Evolutionary conservation across 331 rosid species (phyloP).

Genomic region (Arachis monticola): DNA sequence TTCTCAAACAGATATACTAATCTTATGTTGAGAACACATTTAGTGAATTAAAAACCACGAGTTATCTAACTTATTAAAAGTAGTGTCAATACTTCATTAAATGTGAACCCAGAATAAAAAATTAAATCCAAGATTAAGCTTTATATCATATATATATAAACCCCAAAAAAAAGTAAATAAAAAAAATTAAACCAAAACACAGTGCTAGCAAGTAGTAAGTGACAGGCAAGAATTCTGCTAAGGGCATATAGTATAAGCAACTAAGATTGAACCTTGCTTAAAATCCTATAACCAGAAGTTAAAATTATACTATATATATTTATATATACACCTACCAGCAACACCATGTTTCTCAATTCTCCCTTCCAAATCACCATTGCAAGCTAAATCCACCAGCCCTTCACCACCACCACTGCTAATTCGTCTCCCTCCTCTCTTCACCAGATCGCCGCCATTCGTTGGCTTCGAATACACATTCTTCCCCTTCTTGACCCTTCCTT

Average conservation of each 20-base stretch:
- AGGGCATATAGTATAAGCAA: background rate
- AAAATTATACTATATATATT: too few relatives aligned
- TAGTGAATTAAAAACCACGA: background rate
- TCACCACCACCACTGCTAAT: constrained; percentile 24
- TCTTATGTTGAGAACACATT: background rate
- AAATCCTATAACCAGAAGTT: background rate
- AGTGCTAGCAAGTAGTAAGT: background rate
- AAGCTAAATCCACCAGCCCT: constrained; percentile 41
- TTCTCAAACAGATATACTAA: background rate
- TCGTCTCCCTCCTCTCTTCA: constrained; percentile 42
- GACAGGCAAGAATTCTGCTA: background rate
- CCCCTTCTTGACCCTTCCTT: constrained; percentile 50
- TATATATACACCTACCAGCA: constrained; percentile 60
- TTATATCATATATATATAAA: too few relatives aligned
- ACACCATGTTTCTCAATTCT: constrained; percentile 48
- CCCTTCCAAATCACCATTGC: constrained; percentile 59
- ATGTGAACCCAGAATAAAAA: background rate
- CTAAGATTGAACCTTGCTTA: constrained; percentile 7
- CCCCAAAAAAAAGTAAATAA: background rate
- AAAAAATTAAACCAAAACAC: background rate
- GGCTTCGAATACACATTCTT: constrained; percentile 29
- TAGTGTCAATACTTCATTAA: background rate
- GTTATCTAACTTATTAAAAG: background rate
- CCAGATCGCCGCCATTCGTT: constrained; percentile 49
- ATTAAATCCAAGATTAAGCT: background rate